These are phyloP conservation scores for Paramecium sexaurelia DNA, from an alignment of 73 alveolate genomes.

Conservation along the genomic window DNA sequence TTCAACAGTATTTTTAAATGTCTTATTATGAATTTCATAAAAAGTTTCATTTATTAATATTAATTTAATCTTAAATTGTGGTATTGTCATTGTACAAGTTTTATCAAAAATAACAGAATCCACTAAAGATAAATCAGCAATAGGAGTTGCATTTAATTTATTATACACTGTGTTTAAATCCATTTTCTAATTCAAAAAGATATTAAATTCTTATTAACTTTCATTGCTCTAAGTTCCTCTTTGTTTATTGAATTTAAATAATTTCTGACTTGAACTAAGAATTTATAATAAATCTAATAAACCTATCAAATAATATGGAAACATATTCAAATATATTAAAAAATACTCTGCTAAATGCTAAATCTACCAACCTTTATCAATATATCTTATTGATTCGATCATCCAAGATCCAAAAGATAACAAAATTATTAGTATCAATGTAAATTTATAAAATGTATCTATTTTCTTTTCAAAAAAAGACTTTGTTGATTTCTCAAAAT, in stretches of 20 bases:
- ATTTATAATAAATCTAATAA: background rate
- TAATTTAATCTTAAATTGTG: constrained; percentile 6
- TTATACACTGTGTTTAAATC: background rate
- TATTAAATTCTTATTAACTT: background rate
- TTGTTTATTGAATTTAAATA: background rate
- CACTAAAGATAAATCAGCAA: constrained; percentile 27
- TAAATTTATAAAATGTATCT: background rate
- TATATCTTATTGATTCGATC: background rate
- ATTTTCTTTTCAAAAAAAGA: constrained; percentile 5
- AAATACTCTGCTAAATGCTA: background rate
- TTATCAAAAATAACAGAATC: constrained; percentile 51
- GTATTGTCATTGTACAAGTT: constrained; percentile 41
- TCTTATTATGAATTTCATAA: background rate
- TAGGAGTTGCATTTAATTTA: background rate
- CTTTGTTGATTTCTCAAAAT: background rate
- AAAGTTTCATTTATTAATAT: background rate
- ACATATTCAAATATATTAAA: background rate
- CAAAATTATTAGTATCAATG: background rate
- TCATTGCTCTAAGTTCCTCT: background rate
- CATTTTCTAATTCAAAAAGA: background rate
- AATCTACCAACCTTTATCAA: background rate
- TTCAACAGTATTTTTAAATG: constrained; percentile 21
- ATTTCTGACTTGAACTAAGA: background rate
- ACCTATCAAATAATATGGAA: constrained; percentile 5
- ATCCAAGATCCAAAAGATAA: background rate